These are phyloP conservation scores for Poteriospumella lacustris DNA, from an alignment of 108 stramenopile species.

Conservation along the genomic window DNA sequence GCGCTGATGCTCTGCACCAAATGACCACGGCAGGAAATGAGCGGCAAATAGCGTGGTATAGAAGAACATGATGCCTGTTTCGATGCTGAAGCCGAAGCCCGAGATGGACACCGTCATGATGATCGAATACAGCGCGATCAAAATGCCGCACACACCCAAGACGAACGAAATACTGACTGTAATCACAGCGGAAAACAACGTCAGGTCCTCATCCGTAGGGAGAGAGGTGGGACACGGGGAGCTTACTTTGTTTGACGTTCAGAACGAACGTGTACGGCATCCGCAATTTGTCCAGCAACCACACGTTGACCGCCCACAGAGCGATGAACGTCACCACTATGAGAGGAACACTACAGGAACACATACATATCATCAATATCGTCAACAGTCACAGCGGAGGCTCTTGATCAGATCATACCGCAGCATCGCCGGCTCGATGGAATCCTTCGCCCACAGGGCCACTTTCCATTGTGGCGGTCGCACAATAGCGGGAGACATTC, in stretches of 20 bases:
- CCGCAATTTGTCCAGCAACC: not conserved
- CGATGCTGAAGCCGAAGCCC: not conserved
- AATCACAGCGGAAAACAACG: not conserved
- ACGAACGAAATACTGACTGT: not conserved
- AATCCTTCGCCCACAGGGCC: not conserved
- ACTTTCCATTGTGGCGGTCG: slow-evolving; percentile 15
- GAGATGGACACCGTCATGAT: not conserved
- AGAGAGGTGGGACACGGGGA: not conserved
- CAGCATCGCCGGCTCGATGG: slow-evolving; percentile 13
- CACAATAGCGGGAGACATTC: no score
- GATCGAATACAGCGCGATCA: not conserved
- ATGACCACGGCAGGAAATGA: not conserved
- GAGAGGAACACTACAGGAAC: not conserved
- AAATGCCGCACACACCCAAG: not conserved
- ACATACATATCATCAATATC: not conserved
- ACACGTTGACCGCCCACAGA: slow-evolving; percentile 15
- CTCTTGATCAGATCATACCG: not conserved
- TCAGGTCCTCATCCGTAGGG: not conserved
- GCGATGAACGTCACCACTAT: not conserved
- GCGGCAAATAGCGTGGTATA: not conserved
- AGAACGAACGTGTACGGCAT: not conserved
- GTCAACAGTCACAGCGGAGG: not conserved
- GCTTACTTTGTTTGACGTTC: not conserved
- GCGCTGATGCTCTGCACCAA: not conserved
- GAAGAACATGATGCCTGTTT: not conserved